A percentile compares a stretch with the other conserved stretches of the same genome.
phyloP scores from a whole-genome alignment of 257 asterid genomes.

The Knoxia roxburghii region DNA sequence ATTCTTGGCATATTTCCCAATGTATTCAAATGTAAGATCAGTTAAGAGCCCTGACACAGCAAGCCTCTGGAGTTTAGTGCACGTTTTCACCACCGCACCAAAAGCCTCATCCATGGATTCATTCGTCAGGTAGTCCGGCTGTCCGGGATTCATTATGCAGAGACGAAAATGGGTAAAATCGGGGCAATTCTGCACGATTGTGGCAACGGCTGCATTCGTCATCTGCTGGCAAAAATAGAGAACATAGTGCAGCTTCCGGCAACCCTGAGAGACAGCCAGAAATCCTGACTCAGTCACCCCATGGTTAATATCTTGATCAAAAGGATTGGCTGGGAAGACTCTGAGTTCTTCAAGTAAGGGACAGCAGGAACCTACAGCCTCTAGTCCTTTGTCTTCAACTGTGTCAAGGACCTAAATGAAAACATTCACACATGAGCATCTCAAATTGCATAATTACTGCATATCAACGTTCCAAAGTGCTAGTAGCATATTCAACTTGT shows the following conservation, averaged over 20 bases:
- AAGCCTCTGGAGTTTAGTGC: conserved; percentile 70
- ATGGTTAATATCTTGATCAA: conserved; percentile 42
- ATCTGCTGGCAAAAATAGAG: conserved; percentile 81
- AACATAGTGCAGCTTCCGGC: conserved; percentile 71
- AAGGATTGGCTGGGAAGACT: conserved; percentile 71
- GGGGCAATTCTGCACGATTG: conserved; percentile 68
- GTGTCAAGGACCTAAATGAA: conserved; percentile 58
- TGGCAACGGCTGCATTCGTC: conserved; percentile 86
- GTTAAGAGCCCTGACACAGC: conserved; percentile 73
- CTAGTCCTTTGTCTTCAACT: conserved; percentile 76
- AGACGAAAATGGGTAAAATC: conserved; percentile 88
- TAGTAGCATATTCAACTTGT: neutral
- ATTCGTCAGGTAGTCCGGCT: conserved; percentile 66
- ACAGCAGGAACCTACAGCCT: conserved; percentile 68
- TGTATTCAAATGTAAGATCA: conserved; percentile 68
- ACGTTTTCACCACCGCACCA: conserved; percentile 73
- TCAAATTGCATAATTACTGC: neutral
- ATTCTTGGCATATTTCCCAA: conserved; percentile 70
- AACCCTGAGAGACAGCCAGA: conserved; percentile 72
- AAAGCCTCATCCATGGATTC: conserved; percentile 92
- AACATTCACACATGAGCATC: neutral
- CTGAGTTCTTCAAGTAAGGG: conserved; percentile 80
- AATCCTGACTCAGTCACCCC: conserved; percentile 76
- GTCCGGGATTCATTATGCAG: conserved; percentile 71
- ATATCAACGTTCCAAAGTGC: neutral